phyloP scores from a whole-genome alignment of 106 monocot genomes.

The Dioscorea zingiberensis region DNA sequence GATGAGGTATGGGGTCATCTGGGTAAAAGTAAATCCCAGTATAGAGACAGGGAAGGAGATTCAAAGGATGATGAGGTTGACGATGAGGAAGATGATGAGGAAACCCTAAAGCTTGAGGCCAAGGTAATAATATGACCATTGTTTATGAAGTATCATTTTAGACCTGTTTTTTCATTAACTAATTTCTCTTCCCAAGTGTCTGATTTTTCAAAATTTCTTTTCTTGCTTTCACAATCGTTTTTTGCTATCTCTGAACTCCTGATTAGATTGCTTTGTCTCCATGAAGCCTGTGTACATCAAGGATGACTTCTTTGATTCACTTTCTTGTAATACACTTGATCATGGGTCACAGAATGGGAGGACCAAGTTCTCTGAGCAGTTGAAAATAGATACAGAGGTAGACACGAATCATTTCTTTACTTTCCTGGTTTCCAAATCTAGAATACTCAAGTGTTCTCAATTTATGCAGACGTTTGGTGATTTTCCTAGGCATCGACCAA shows the following conservation, averaged over 20 bases:
- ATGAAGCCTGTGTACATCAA: conserved; percentile 69
- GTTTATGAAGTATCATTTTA: background rate
- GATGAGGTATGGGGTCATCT: conserved; percentile 97
- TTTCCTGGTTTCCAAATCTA: background rate
- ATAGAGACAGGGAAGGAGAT: conserved; percentile 34
- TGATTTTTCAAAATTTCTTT: background rate
- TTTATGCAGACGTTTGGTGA: conserved; percentile 60
- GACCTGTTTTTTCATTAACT: background rate
- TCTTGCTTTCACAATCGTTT: background rate
- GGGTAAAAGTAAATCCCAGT: conserved; percentile 58
- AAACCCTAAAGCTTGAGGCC: conserved; percentile 17
- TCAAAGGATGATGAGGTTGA: conserved; percentile 26
- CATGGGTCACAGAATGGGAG: conserved; percentile 43
- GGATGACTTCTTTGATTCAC: conserved; percentile 87
- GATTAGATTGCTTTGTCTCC: conserved; percentile 2
- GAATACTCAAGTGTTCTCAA: background rate
- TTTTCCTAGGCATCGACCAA: conserved; percentile 43
- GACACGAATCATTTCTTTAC: background rate
- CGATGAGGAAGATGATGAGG: conserved; percentile 32
- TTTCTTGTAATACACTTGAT: conserved; percentile 63
- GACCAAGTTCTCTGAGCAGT: conserved; percentile 31
- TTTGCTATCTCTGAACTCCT: background rate
- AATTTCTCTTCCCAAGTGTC: background rate
- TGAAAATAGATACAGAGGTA: conserved; percentile 40
- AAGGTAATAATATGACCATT: conserved; percentile 27